Evolutionary conservation across 345 rosid species (phyloP).

Genomic region (Cochlearia excelsa): DNA sequence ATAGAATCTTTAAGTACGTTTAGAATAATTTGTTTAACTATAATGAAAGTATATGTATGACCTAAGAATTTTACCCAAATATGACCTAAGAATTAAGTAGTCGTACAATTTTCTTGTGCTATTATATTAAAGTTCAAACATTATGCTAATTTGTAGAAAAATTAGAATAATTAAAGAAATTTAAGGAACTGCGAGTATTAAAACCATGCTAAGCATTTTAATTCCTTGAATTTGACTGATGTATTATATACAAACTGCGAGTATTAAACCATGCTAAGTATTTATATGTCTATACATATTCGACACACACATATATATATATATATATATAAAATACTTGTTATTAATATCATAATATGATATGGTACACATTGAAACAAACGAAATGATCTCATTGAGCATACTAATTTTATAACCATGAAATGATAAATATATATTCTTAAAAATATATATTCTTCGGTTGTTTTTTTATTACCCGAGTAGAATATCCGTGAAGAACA

Average conservation of each 20-base stretch:
- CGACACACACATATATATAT: slow-evolving; percentile 26
- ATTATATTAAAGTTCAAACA: too few relatives aligned
- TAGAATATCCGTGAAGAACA: slow-evolving; percentile 20
- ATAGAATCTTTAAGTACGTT: too few relatives aligned
- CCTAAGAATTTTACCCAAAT: too few relatives aligned
- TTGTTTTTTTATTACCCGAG: slow-evolving; percentile 11
- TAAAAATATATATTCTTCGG: neutral
- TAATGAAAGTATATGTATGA: too few relatives aligned
- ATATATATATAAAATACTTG: slow-evolving; percentile 17
- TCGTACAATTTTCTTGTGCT: too few relatives aligned
- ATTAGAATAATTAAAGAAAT: too few relatives aligned
- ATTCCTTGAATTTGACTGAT: too few relatives aligned
- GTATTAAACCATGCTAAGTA: slow-evolving; percentile 11
- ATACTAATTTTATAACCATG: slow-evolving; percentile 2
- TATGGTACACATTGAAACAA: neutral
- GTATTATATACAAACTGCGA: neutral
- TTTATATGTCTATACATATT: slow-evolving; percentile 29
- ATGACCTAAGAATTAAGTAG: too few relatives aligned
- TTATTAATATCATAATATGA: slow-evolving; percentile 5
- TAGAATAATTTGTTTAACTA: too few relatives aligned
- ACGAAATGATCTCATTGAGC: neutral
- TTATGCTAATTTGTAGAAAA: too few relatives aligned
- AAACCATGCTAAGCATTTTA: slow-evolving; percentile 18
- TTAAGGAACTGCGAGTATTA: neutral
- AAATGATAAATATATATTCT: neutral